Base-by-base conservation (phyloP, 257 asterid genomes). In the Forsythia suspensa region DNA sequence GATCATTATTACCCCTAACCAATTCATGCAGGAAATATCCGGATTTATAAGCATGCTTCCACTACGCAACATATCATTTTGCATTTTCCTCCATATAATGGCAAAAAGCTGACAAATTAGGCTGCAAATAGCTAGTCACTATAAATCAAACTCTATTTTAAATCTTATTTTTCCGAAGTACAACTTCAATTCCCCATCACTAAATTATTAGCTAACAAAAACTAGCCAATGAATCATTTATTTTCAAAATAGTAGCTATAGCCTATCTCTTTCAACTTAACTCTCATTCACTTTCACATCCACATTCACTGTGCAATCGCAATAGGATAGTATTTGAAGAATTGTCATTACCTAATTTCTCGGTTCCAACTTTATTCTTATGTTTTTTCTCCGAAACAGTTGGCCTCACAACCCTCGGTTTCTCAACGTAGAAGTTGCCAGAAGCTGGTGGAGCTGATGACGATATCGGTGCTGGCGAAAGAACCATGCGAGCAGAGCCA, bases 331-430 rank as follows among this genome's bases (percentile, higher is more conserved):
- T 9, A 15, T 70, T 48, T 12, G 48, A 42, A 78, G 8, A 51
- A n/a, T 29, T 12, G 8, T 70, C 11, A 52, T 82, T 85, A 94
- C 98, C 98, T 85, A 90, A 86, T 78, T 88, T 92, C 72, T 89
- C 97, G 0, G 90, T 78, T 24, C 91, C 94, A 9, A 86, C 88
- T 81, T 87, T 91, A 63, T 83, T 89, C 85, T 87, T 86, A 12
- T 82, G 89, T 78, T 90, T 94, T 82, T 89, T 92, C 87, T 91
- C 97, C 0, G 95, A 83, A 68, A 42, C 81, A 44, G 43, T 72
- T 8, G 87, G 80, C 73, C 86, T 85, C 7, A 74, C 81, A 74
- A 67, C 83, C 63, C 74, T 82, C 8, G 76, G 78, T 81, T 85
- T 90, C 81, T 79, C 94, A 39, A 73, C 82, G 68, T 80, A 84